These are phyloP conservation scores for Nakataea oryzae DNA, from an alignment of 2,329 filamentous ascomycete genomes.

Conservation along the genomic window DNA sequence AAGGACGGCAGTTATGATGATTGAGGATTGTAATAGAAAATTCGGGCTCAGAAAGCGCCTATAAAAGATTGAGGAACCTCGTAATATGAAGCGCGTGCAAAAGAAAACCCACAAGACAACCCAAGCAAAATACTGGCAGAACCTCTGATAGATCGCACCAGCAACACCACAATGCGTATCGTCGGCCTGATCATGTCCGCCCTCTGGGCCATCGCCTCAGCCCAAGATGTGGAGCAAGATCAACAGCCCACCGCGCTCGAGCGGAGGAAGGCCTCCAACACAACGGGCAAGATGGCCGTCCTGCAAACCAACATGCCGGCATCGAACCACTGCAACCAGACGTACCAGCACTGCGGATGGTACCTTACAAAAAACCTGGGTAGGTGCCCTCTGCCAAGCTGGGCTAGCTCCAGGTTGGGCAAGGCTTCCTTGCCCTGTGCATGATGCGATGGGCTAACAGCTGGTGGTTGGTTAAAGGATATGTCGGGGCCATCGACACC, in stretches of 20 bases:
- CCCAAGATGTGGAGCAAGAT: too few relatives aligned
- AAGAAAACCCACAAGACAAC: too few relatives aligned
- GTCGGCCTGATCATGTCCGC: background rate
- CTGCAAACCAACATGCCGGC: background rate
- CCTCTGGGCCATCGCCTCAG: background rate
- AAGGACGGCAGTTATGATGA: background rate
- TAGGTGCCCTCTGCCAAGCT: background rate
- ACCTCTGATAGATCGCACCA: background rate
- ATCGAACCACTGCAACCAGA: background rate
- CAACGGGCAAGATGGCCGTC: background rate
- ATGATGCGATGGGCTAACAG: background rate
- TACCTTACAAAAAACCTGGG: background rate
- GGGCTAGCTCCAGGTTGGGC: too few relatives aligned
- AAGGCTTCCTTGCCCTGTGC: too few relatives aligned
- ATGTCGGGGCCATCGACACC: background rate
- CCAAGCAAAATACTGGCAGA: background rate
- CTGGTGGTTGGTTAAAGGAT: background rate
- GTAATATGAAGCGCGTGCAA: too few relatives aligned
- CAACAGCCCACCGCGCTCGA: background rate
- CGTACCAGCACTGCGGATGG: background rate
- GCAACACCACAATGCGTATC: background rate
- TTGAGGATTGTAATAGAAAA: background rate
- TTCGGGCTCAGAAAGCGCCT: background rate
- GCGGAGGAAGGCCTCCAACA: background rate
- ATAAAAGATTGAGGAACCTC: background rate